Percentiles rank a stretch among this genome's conserved stretches.
Conservation (phyloP, 2,329 filamentous ascomycete species). For the Venturia nashicola region DNA sequence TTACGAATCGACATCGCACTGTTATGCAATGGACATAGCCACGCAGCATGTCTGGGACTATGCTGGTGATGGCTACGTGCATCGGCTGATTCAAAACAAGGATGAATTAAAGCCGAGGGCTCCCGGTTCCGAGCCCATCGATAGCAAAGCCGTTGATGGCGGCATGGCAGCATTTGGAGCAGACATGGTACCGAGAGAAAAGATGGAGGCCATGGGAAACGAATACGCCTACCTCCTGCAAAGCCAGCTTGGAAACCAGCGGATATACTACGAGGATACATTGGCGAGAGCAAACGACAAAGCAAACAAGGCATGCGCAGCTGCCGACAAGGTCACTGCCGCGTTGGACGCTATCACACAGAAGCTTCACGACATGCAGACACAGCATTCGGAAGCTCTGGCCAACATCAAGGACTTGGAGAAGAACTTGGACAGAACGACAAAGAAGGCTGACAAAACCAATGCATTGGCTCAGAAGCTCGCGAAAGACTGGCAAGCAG, state of each 20-base stretch:
- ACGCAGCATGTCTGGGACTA: conserved; percentile 99
- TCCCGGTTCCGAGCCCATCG: conserved; percentile 39
- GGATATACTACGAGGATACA: conserved; percentile 88
- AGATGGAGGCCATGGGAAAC: conserved; percentile 67
- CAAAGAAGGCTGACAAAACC: conserved; percentile 56
- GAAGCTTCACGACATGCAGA: conserved; percentile 41
- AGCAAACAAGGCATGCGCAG: conserved; percentile 58
- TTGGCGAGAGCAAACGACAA: conserved; percentile 84
- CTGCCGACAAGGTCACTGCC: conserved; percentile 49
- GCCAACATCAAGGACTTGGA: conserved; percentile 58
- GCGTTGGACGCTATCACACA: conserved; percentile 37
- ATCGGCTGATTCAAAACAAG: conserved; percentile 87
- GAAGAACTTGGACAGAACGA: conserved; percentile 57
- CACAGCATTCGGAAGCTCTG: conserved; percentile 36
- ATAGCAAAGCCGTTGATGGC: conserved; percentile 25
- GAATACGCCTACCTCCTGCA: conserved; percentile 93
- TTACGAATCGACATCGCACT: conserved; percentile 80
- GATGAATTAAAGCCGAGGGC: conserved; percentile 54
- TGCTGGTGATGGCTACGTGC: conserved; percentile 87
- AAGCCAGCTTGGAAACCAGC: conserved; percentile 83
- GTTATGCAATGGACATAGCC: conserved; percentile 82
- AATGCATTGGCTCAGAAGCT: conserved; percentile 65
- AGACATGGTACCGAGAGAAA: conserved; percentile 61
- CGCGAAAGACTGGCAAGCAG: conserved; percentile 67
- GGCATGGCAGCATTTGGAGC: conserved; percentile 37